Percentiles rank a stretch among this genome's conserved stretches.
phyloP scores from a whole-genome alignment of 1,284 basidiomycete species.

The Heterobasidion irregulare region DNA sequence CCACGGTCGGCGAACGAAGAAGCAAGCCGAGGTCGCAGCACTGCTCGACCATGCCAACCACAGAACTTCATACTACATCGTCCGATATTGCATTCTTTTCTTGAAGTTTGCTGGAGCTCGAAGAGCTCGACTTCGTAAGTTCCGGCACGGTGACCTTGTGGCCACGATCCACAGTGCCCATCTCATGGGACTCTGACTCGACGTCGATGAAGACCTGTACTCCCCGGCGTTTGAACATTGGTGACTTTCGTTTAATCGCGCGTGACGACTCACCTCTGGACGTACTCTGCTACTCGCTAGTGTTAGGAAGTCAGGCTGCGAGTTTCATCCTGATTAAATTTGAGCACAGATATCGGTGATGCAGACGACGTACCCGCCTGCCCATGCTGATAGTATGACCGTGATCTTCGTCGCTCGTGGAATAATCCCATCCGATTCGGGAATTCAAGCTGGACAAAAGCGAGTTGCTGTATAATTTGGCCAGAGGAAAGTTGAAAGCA shows the following conservation, averaged over 20 bases:
- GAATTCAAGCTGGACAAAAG: constrained; percentile 24
- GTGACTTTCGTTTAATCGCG: neutral
- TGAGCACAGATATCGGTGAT: neutral
- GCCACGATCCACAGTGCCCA: neutral
- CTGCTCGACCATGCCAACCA: too few species aligned
- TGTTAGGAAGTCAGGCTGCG: constrained; percentile 5
- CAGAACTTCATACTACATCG: too few species aligned
- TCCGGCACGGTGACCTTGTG: neutral
- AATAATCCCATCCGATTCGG: constrained; percentile 13
- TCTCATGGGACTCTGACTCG: constrained; percentile 3
- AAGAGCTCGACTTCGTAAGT: too few species aligned
- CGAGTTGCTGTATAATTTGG: constrained; percentile 28
- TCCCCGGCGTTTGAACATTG: neutral
- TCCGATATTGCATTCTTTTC: too few species aligned
- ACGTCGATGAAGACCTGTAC: constrained; percentile 3
- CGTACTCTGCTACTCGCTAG: constrained; percentile 3
- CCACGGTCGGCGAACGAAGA: too few species aligned
- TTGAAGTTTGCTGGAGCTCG: too few species aligned
- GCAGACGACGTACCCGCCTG: neutral
- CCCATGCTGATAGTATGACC: neutral
- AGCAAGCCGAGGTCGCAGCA: too few species aligned
- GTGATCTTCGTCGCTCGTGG: neutral
- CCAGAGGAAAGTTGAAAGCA: constrained; percentile 22
- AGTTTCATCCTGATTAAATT: neutral
- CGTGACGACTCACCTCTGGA: constrained; percentile 1